Conservation (phyloP, 495 filamentous ascomycete genomes). For the Cairneyella variabilis region DNA sequence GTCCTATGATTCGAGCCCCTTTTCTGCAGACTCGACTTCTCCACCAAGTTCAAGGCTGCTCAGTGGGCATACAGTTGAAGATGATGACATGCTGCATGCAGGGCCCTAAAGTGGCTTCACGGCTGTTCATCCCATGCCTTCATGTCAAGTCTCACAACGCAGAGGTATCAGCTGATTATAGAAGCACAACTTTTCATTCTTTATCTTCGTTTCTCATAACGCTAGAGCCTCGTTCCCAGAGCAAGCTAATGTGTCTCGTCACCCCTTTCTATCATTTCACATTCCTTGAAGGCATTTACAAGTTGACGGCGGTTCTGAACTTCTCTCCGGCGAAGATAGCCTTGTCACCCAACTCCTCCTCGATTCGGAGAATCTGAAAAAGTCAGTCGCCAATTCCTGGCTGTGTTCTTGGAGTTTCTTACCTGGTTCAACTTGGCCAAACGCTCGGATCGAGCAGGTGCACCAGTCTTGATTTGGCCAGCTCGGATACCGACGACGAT, state of each 20-base stretch:
- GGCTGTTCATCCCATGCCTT: too few species aligned
- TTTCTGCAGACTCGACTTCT: too few species aligned
- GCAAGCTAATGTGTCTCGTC: background rate
- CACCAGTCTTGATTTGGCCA: conserved; percentile 99
- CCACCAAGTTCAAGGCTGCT: too few species aligned
- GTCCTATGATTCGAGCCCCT: too few species aligned
- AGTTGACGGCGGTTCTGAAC: conserved; percentile 84
- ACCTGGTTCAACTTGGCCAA: conserved; percentile 93
- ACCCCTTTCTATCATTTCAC: background rate
- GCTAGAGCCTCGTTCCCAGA: background rate
- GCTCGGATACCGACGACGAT: conserved; percentile 93
- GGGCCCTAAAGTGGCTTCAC: too few species aligned
- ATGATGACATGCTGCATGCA: too few species aligned
- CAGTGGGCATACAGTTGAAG: too few species aligned
- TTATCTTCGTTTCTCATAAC: conserved; percentile 10
- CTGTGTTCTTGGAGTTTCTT: too few species aligned
- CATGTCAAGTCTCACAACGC: too few species aligned
- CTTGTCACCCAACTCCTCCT: conserved; percentile 94
- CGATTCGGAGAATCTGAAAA: conserved; percentile 83
- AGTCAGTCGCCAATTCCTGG: too few species aligned
- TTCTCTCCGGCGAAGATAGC: conserved; percentile 87
- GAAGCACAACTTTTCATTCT: conserved; percentile 21
- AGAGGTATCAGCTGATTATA: too few species aligned
- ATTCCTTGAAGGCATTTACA: conserved; percentile 50
- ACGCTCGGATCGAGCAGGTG: conserved; percentile 92